Base-by-base conservation (phyloP, 345 rosid species). In the Linum trigynum region DNA sequence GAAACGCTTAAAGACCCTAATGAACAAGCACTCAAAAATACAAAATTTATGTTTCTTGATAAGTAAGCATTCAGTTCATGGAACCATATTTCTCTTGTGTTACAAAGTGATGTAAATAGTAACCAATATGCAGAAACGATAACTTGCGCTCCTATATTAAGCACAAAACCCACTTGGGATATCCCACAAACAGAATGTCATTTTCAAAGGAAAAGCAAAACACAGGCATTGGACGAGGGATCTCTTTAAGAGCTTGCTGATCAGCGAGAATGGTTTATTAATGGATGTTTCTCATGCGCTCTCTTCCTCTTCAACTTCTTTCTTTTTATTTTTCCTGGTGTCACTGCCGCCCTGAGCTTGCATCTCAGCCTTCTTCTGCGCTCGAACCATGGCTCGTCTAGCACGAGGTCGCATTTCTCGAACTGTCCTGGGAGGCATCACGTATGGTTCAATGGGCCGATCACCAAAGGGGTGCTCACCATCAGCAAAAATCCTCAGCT, bases 351-450 rank as follows among this genome's bases (percentile, higher is more conserved):
- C 79, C 55, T 71, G 78, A 62, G 77, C 80, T 59, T 83, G 92
- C 80, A 77, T 80, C 74, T 91, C 95, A 7, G 81, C 87, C 70
- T 87, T 88, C 80, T 86, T 87, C 77, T 88, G 86, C 63, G 95
- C 97, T 67, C 99, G 86, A 76, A 88, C 78, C 82, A 87, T 65
- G 71, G 99, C 99, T 48, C 99, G 85, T 77, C 91, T 85, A n/a
- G 79, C 90, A 56, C 96, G 90, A 1, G 99, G 99, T 51, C 89
- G 82, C 97, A 91, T 79, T 78, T 90, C 96, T 69, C 99, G 79
- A 51, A 90, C 88, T 50, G 48, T 74, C 71, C 96, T 81, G 60
- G 96, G 91, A 15, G 97, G 96, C 90, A 87, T 94, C 69, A 73
- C 79, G 23, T 76, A 89, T 15, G 86, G 79, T 69, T 86, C 96